Evolutionary conservation across 164 flowering plant genomes (phyloP), one percentile per base, ranked within the genome.

Genomic region (Chloranthus sessilifolius): DNA sequence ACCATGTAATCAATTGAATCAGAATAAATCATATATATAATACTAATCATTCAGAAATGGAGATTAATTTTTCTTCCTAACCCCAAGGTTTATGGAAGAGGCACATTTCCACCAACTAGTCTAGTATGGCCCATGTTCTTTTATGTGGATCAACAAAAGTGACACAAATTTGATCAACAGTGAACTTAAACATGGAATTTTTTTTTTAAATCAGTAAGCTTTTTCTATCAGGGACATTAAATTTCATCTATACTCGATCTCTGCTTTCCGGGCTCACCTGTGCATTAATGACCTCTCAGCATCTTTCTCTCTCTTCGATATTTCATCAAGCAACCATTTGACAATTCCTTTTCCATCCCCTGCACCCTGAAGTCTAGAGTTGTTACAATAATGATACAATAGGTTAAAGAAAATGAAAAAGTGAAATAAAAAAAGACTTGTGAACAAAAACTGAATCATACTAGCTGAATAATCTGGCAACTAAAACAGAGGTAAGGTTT

Each of bases 271-370:
- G 21, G 22, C 53, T 62, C 47, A 71, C 76, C 76, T 62, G 65
- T 74, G 79, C 79, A 74, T 74, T 45, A 74, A 57, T 17, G 79
- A 74, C 34, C 74, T 74, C 56, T 74, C 69, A 19, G 79, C 79
- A 30, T 71, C 74, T 17, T 52, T 74, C 57, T 74, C 74, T 58
- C 52, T 62, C 26, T 20, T 46, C 43, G 61, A 51, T 45, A 74
- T 71, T 61, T 68, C 74, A 68, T 71, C 71, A 34, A 74, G 79
- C 7, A 74, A 48, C 71, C 67, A 63, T 53, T 68, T 74, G 47
- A 53, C 51, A 47, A 37, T 65, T 15, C 56, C 59, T 34, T 59
- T 61, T 8, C 63, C 61, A 23, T 60, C 62, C 26, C 63, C 55
- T 16, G 43, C 61, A 16, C 61, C 51, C 65, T 60, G 43, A 34